Conservation (phyloP, 208 protist genomes). For the Acanthamoeba royreba region DNA sequence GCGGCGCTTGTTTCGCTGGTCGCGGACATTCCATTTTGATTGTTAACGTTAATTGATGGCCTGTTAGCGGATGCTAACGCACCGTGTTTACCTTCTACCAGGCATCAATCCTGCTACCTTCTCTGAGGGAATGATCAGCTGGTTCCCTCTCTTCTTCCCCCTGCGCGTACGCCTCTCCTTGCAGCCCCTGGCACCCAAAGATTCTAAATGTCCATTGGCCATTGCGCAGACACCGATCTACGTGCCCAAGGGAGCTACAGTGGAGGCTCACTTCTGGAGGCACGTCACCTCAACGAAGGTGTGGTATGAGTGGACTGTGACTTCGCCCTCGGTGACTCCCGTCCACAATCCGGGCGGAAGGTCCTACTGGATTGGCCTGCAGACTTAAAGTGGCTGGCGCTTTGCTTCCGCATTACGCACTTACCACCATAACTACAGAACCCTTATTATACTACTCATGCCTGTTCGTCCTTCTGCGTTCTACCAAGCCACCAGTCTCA, state of each 20-base stretch:
- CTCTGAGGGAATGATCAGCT: conserved; percentile 86
- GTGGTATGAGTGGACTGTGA: conserved; percentile 90
- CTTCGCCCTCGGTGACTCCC: conserved; percentile 44
- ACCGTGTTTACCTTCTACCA: background rate
- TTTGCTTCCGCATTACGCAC: too few species aligned
- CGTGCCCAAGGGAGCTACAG: conserved; percentile 50
- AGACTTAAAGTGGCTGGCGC: too few species aligned
- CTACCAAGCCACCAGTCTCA: too few species aligned
- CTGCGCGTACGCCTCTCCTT: background rate
- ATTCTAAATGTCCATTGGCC: background rate
- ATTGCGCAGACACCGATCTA: conserved; percentile 69
- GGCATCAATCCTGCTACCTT: conserved; percentile 76
- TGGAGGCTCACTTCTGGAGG: conserved; percentile 70
- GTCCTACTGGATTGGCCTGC: conserved; percentile 80
- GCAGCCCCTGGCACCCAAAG: too few species aligned
- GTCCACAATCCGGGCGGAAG: conserved; percentile 85
- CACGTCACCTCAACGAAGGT: conserved; percentile 63
- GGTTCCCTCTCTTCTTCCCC: conserved; percentile 78
- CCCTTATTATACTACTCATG: too few species aligned
- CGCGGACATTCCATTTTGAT: background rate
- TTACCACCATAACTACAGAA: too few species aligned
- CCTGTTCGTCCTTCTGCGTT: too few species aligned
- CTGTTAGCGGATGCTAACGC: background rate
- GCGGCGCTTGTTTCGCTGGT: background rate
- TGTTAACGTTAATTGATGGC: background rate